phyloP scores from a whole-genome alignment of 2,329 filamentous ascomycete genomes.

The Chaetomium sp. region DNA sequence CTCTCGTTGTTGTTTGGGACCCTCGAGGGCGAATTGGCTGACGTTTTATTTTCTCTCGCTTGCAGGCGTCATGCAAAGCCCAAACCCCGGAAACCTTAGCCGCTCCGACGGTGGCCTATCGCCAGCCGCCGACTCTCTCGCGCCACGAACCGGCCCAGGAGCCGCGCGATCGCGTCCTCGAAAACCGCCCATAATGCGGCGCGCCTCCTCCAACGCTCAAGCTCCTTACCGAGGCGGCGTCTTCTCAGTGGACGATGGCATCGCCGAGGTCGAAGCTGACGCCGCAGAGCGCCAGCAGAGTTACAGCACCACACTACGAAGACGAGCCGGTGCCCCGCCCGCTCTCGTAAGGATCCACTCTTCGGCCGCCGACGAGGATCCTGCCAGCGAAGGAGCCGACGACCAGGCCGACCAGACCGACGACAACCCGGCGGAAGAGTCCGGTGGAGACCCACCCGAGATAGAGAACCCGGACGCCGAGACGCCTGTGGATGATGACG shows the following conservation, averaged over 20 bases:
- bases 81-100: constrained; percentile 24
- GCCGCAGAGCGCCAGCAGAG: constrained; percentile 52
- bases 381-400: constrained; percentile 30
- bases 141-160: constrained; percentile 40
- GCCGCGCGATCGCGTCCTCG: constrained; percentile 57
- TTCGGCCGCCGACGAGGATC: constrained; percentile 35
- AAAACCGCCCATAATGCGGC: constrained; percentile 73
- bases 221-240: constrained; percentile 79
- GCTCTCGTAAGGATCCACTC: constrained; percentile 38
- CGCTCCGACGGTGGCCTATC: constrained; percentile 37
- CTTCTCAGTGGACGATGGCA: constrained; percentile 90
- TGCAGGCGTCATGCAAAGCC: constrained; percentile 29
- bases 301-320: constrained; percentile 45
- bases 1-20: constrained; percentile 15
- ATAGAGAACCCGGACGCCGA: constrained; percentile 40
- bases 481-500: constrained; percentile 46
- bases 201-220: constrained; percentile 70
- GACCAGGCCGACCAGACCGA: constrained; percentile 31
- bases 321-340: constrained; percentile 41
- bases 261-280: constrained; percentile 76
- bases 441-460: constrained; percentile 41
- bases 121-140: constrained; percentile 45
- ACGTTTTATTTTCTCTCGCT: constrained; percentile 6
- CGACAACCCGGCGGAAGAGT: constrained; percentile 20
- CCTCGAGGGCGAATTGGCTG: constrained; percentile 12